Percentiles rank a stretch among this genome's conserved stretches.
phyloP scores from a whole-genome alignment of 306 rosid species.

The Vachellia collinsii region DNA sequence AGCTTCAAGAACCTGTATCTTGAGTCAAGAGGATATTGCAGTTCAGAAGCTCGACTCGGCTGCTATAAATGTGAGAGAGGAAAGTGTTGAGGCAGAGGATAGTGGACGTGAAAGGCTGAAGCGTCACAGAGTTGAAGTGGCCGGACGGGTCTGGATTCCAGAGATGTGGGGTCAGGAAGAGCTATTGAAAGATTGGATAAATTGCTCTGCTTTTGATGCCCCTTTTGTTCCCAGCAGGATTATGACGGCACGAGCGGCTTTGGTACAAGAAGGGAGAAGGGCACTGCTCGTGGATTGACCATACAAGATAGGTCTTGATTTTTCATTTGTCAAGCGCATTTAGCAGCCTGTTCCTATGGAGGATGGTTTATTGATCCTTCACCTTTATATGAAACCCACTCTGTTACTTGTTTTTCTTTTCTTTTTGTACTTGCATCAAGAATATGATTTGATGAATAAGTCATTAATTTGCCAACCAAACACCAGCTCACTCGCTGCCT shows the following conservation, averaged over 20 bases:
- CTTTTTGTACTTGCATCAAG: not conserved
- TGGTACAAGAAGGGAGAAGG: constrained; percentile 65
- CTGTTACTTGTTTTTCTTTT: not conserved
- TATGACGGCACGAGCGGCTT: constrained; percentile 65
- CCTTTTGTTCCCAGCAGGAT: constrained; percentile 63
- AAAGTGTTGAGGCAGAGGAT: constrained; percentile 40
- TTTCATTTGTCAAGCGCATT: constrained; percentile 7
- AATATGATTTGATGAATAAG: not conserved
- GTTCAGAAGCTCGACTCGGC: not conserved
- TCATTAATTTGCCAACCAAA: not conserved
- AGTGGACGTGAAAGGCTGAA: constrained; percentile 76
- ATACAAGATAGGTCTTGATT: constrained; percentile 77
- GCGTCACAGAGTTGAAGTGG: constrained; percentile 67
- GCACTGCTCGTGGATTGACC: constrained; percentile 55
- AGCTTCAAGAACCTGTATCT: constrained; percentile 26
- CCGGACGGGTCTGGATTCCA: constrained; percentile 90
- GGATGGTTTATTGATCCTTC: constrained; percentile 11
- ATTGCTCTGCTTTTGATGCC: constrained; percentile 80
- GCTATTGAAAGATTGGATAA: constrained; percentile 78
- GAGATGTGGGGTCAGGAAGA: constrained; percentile 95
- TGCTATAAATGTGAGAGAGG: not conserved
- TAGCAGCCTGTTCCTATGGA: not conserved
- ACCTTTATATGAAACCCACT: not conserved
- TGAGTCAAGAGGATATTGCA: not conserved
- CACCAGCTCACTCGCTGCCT: too few species aligned